Conservation (phyloP, 2,329 filamentous ascomycete species). For the Ophiostoma sp. region DNA sequence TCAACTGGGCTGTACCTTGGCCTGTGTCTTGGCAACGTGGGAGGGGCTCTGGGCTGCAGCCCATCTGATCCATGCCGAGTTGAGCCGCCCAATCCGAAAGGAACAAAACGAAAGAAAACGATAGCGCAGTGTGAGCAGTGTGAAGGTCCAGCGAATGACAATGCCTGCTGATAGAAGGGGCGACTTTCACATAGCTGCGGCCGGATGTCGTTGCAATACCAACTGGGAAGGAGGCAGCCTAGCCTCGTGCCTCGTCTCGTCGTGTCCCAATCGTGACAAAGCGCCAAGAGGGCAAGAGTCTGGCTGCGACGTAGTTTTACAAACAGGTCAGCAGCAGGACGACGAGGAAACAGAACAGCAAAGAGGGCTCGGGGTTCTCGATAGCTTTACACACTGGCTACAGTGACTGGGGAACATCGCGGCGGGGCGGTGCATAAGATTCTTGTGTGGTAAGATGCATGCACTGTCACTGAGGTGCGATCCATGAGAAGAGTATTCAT, state of each 20-base stretch:
- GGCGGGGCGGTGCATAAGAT: too few relatives aligned
- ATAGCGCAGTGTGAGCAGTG: background rate
- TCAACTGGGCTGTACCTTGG: background rate
- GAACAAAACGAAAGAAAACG: too few relatives aligned
- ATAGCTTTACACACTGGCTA: too few relatives aligned
- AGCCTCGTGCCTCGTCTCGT: slow-evolving; percentile 15
- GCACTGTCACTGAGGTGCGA: background rate
- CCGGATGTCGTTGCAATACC: background rate
- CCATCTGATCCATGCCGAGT: background rate
- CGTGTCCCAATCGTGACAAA: background rate
- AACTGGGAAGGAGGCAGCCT: slow-evolving; percentile 23
- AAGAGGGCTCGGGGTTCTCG: too few relatives aligned
- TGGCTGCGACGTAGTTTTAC: background rate
- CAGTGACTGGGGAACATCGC: too few relatives aligned
- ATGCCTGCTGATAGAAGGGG: background rate
- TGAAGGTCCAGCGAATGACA: background rate
- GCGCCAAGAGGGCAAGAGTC: background rate
- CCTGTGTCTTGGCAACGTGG: slow-evolving; percentile 2
- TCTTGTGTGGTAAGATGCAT: background rate
- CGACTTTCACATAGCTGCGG: background rate
- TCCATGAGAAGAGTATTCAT: background rate
- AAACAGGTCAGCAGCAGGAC: background rate
- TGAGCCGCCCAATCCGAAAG: background rate
- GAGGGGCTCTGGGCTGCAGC: background rate
- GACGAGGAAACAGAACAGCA: background rate